phyloP scores from a whole-genome alignment of 345 rosid species.

The Erysimum cheiranthoides region DNA sequence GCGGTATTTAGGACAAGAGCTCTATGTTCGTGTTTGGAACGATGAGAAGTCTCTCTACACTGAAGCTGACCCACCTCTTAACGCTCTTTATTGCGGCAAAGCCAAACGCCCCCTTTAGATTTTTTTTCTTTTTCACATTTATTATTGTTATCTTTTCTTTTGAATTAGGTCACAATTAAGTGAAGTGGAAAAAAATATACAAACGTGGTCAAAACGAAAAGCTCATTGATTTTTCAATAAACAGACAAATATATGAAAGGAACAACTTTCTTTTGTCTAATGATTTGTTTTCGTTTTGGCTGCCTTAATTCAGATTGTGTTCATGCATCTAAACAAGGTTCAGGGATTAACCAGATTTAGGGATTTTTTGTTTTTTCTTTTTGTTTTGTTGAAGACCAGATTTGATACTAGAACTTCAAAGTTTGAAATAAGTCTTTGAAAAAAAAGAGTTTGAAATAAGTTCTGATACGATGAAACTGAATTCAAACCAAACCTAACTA shows the following conservation, averaged over 20 bases:
- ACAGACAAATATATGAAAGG: conserved; percentile 13
- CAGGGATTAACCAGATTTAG: background rate
- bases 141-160: conserved; percentile 22
- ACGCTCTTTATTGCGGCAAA: conserved; percentile 53
- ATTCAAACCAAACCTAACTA: too few relatives aligned
- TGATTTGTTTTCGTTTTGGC: background rate
- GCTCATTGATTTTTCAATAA: conserved; percentile 32
- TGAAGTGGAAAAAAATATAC: background rate
- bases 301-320: background rate
- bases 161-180: conserved; percentile 22
- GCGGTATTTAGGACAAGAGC: conserved; percentile 75
- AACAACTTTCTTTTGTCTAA: background rate
- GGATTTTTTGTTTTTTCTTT: too few relatives aligned
- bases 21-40: conserved; percentile 77
- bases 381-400: too few relatives aligned
- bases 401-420: background rate
- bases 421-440: background rate
- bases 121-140: background rate
- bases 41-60: conserved; percentile 52
- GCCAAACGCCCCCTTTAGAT: conserved; percentile 41
- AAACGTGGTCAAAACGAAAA: conserved; percentile 22
- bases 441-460: background rate
- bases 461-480: too few relatives aligned
- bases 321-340: conserved; percentile 4
- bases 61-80: conserved; percentile 49